phyloP scores from a whole-genome alignment of 2,329 filamentous ascomycete genomes.

The Septoria petroselini region DNA sequence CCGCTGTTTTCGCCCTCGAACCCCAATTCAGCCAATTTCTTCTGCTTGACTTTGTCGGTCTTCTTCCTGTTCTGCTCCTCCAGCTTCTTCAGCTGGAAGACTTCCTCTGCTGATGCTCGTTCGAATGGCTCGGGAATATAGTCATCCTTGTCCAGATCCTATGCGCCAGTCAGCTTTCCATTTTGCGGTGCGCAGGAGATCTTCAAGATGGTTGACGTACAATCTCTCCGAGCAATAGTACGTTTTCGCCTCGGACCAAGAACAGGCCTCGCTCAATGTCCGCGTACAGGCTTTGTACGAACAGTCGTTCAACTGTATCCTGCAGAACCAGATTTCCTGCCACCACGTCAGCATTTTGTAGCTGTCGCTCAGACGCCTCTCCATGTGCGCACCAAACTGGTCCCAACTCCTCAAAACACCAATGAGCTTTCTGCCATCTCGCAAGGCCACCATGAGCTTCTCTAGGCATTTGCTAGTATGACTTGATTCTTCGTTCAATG shows the following conservation, averaged over 20 bases:
- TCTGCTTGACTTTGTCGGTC: constrained; percentile 68
- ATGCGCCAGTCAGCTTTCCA: constrained; percentile 12
- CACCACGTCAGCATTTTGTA: constrained; percentile 4
- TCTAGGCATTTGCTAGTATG: constrained; percentile 55
- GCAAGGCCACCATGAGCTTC: constrained; percentile 86
- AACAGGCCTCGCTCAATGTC: constrained; percentile 85
- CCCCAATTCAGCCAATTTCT: constrained; percentile 71
- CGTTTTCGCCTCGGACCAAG: constrained; percentile 92
- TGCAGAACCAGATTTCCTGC: constrained; percentile 92
- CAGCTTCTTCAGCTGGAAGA: constrained; percentile 70
- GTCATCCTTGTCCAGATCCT: constrained; percentile 93
- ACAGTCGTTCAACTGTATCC: constrained; percentile 86
- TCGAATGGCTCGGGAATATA: constrained; percentile 69
- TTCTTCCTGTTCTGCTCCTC: constrained; percentile 66
- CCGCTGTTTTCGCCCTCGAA: constrained; percentile 84
- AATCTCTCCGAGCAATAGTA: constrained; percentile 91
- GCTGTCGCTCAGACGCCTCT: neutral
- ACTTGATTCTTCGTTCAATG: constrained; percentile 5
- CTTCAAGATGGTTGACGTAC: constrained; percentile 39
- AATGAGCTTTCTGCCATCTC: constrained; percentile 90
- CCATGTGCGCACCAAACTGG: constrained; percentile 71
- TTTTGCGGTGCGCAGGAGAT: neutral
- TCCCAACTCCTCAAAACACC: constrained; percentile 95
- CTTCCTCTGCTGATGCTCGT: constrained; percentile 64
- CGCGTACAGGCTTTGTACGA: constrained; percentile 70